These are phyloP conservation scores for Pseudozyma hubeiensis DNA, from an alignment of 1,284 basidiomycete species.

Conservation along the genomic window DNA sequence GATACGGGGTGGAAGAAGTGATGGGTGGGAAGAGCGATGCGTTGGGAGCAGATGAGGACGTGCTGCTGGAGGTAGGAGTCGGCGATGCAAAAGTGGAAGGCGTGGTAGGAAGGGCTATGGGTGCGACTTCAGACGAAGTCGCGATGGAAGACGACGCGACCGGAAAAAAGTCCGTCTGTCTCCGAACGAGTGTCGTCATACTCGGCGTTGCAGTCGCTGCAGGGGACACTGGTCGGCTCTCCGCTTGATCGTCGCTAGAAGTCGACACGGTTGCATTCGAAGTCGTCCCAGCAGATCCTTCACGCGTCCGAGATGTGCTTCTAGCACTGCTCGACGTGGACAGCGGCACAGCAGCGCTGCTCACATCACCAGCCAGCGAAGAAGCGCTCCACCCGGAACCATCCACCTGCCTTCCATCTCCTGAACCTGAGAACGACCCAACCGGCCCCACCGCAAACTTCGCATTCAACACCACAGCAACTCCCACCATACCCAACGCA, in stretches of 20 bases:
- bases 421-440: neutral
- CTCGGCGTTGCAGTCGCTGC: neutral
- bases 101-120: neutral
- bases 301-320: neutral
- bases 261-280: neutral
- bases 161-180: constrained; percentile 23
- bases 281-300: neutral
- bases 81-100: neutral
- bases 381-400: neutral
- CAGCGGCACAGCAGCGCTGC: neutral
- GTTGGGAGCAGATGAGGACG: neutral
- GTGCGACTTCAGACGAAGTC: neutral
- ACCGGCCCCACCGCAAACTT: constrained; percentile 27
- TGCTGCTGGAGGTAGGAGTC: neutral
- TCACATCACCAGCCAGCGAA: neutral
- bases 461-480: constrained; percentile 30
- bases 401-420: too few species aligned
- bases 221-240: neutral
- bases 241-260: neutral
- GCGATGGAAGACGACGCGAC: constrained; percentile 1
- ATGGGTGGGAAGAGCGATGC: constrained; percentile 7
- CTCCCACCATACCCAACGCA: constrained; percentile 5
- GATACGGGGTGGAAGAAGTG: neutral
- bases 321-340: neutral
- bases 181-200: constrained; percentile 17